phyloP scores from a whole-genome alignment of 169 alveolate genomes.

The Perkinsus marinus region DNA sequence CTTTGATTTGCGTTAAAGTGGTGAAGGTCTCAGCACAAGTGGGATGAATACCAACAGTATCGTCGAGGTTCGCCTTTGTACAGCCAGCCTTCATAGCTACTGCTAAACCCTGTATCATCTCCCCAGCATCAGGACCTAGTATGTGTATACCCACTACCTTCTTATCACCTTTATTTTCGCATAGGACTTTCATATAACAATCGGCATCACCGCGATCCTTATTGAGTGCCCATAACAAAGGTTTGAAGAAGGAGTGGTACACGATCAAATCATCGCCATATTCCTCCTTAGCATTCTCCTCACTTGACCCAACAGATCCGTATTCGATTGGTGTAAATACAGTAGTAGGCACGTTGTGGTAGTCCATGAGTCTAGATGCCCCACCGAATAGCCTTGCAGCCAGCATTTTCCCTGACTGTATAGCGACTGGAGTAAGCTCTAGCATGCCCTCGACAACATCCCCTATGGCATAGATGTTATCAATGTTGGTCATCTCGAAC shows the following conservation, averaged over 20 bases:
- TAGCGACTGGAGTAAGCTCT: constrained; percentile 96
- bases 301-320: constrained; percentile 84
- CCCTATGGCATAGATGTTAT: constrained; percentile 21
- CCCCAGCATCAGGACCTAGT: constrained; percentile 94
- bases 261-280: background rate
- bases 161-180: constrained; percentile 62
- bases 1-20: background rate
- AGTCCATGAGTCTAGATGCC: constrained; percentile 55
- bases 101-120: constrained; percentile 84
- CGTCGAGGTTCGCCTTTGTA: constrained; percentile 37
- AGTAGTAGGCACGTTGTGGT: constrained; percentile 84
- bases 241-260: background rate
- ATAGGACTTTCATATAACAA: constrained; percentile 77
- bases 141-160: constrained; percentile 86
- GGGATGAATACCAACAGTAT: constrained; percentile 88
- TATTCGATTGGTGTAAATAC: constrained; percentile 94
- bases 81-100: constrained; percentile 81
- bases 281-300: constrained; percentile 73
- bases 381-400: constrained; percentile 77
- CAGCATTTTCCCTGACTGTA: constrained; percentile 82
- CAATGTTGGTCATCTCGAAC: constrained; percentile 23
- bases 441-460: constrained; percentile 65
- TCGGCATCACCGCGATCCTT: background rate
- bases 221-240: background rate
- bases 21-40: constrained; percentile 86